Evolutionary conservation across 2,329 filamentous ascomycete species (phyloP), one percentile per base, ranked within the genome.

Genomic region (Blastomyces gilchristii): DNA sequence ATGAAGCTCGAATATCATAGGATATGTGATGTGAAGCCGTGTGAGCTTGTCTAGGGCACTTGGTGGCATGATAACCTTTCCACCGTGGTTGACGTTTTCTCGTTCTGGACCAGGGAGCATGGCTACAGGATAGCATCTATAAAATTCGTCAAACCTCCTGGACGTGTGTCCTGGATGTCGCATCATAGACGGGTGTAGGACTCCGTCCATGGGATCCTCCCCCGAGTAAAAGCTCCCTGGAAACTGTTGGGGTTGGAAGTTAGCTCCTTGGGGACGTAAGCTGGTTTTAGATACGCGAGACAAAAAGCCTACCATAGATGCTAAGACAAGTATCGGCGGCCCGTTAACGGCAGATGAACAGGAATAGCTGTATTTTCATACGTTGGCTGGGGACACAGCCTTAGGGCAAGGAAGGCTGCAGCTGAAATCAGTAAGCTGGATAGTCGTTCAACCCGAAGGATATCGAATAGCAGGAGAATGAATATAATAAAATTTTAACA

Each of bases 11-110:
- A 99, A 96, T 68, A 97, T 84, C 81, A 99, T 90, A 8, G 94
- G 94, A 80, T 96, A 99, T 74, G 95, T 92, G 66, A 99, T 96
- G 76, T 97, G 93, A 18, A 99, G 81, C 72, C 92, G 85, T 18
- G 94, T 97, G 69, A 99, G 89, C 77, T 97, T 99, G 80, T 99
- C 93, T 62, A 99, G 84, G 6, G 94, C 93, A 45, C 91, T 96
- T 0, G 94, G 89, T n/a, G 94, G 94, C 67, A 99, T 86, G 73
- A 99, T 90, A 70, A 99, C 93, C 81, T 99, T 99, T 77, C 93
- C 95, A 69, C 94, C 94, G 73, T 94, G 92, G 80, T 97, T 97
- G 66, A 96, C 87, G 68, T 92, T 88, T 61, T 90, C 88, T 68
- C 94, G 85, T 71, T 97, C 92, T 47, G 90, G 85, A 2, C 93